phyloP scores from a whole-genome alignment of 202 grass and related monocot genomes.

The Brachypodium distachyon region DNA sequence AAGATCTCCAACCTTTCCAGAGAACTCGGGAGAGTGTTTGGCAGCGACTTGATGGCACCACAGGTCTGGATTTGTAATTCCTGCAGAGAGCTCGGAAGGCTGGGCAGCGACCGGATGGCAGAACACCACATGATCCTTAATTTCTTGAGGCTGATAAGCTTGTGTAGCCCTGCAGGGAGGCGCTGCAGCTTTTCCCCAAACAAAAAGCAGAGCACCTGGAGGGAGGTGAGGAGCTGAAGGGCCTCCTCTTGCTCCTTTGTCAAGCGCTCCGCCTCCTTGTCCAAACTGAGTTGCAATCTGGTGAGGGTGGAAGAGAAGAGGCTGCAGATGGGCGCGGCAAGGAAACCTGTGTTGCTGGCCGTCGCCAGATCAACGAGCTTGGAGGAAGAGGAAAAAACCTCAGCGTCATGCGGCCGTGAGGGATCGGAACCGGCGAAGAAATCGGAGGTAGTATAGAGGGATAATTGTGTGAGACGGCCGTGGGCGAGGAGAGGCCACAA shows the following conservation, averaged over 20 bases:
- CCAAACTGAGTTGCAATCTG: neutral
- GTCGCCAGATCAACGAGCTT: neutral
- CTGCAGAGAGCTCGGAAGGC: neutral
- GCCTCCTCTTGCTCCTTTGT: neutral
- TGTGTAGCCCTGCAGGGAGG: neutral
- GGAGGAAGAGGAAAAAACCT: neutral
- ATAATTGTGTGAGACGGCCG: neutral
- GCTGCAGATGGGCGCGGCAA: neutral
- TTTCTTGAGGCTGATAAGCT: neutral
- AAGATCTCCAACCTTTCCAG: neutral
- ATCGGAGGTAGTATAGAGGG: neutral
- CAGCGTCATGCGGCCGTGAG: neutral
- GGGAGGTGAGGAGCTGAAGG: neutral
- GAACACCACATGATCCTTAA: neutral
- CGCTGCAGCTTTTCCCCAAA: neutral
- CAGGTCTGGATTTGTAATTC: fast-evolving
- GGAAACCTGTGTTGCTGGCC: neutral
- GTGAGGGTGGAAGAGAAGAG: neutral
- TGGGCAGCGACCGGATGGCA: neutral
- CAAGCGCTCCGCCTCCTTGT: neutral
- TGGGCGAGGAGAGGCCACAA: neutral
- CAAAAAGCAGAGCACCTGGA: neutral
- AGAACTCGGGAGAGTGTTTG: neutral
- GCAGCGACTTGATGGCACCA: neutral
- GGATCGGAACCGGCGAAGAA: neutral